These are phyloP conservation scores for Colletotrichum sp. DNA, from an alignment of 2,329 filamentous ascomycete species.

Conservation along the genomic window DNA sequence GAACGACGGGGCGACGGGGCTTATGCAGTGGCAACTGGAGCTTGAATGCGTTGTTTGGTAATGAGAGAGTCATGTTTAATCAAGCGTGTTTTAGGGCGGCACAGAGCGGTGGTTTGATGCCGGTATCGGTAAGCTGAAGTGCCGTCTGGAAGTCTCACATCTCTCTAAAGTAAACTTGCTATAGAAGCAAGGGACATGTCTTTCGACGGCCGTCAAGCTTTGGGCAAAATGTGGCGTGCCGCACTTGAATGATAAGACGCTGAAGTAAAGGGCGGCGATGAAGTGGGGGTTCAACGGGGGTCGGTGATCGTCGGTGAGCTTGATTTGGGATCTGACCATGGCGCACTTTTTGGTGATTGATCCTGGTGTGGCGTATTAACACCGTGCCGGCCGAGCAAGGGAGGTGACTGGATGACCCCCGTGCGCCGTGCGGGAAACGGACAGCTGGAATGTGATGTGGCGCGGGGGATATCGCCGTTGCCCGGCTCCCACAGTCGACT, in stretches of 20 bases:
- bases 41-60: not conserved
- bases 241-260: not conserved
- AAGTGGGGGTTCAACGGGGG: constrained; percentile 10
- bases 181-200: not conserved
- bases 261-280: not conserved
- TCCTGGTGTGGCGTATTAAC: constrained; percentile 5
- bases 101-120: not conserved
- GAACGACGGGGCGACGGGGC: not conserved
- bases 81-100: not conserved
- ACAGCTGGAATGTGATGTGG: not conserved
- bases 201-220: not conserved
- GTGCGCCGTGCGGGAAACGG: constrained; percentile 5
- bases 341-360: not conserved
- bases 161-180: not conserved
- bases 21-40: not conserved
- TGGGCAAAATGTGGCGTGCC: not conserved
- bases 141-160: not conserved
- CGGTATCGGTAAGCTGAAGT: constrained; percentile 6
- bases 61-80: not conserved
- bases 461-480: not conserved
- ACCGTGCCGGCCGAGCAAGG: constrained; percentile 7
- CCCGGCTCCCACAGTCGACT: not conserved
- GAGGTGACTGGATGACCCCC: not conserved
- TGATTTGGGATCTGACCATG: not conserved
- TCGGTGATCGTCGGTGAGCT: constrained; percentile 10